phyloP scores from a whole-genome alignment of 345 rosid genomes.

The Lagerstroemia speciosa region DNA sequence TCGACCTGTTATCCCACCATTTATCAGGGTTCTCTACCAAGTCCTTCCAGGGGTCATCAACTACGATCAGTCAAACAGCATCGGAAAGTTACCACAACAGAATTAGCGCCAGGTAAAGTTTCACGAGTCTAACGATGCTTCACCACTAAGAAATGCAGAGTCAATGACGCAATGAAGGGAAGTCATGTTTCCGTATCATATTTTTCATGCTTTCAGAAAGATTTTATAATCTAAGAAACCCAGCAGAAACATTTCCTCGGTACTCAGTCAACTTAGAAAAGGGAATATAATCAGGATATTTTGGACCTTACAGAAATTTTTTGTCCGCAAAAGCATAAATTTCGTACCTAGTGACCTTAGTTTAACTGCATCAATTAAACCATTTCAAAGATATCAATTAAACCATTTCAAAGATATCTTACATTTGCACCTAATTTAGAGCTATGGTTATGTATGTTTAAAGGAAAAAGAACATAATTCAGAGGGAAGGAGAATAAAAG shows the following conservation, averaged over 20 bases:
- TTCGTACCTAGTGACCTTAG: too few species aligned
- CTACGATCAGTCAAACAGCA: constrained; percentile 25
- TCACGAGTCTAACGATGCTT: neutral
- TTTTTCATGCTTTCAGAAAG: neutral
- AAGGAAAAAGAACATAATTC: too few species aligned
- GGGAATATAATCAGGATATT: neutral
- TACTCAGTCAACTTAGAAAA: neutral
- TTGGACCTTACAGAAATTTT: neutral
- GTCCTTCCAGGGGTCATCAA: constrained; percentile 62
- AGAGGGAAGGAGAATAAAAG: too few species aligned
- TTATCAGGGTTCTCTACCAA: constrained; percentile 51
- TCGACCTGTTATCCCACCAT: constrained; percentile 83
- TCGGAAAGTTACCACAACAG: neutral
- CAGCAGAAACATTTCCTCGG: neutral
- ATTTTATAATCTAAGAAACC: neutral
- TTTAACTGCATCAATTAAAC: too few species aligned
- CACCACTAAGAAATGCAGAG: neutral
- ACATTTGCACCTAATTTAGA: too few species aligned
- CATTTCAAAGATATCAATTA: too few species aligned
- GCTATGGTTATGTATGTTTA: too few species aligned
- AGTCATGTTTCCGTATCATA: neutral
- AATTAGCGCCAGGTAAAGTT: neutral
- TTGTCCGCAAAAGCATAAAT: too few species aligned
- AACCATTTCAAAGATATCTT: too few species aligned
- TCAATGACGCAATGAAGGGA: neutral